Conservation (phyloP, 495 filamentous ascomycete species). For the Penicillium verhagenii region DNA sequence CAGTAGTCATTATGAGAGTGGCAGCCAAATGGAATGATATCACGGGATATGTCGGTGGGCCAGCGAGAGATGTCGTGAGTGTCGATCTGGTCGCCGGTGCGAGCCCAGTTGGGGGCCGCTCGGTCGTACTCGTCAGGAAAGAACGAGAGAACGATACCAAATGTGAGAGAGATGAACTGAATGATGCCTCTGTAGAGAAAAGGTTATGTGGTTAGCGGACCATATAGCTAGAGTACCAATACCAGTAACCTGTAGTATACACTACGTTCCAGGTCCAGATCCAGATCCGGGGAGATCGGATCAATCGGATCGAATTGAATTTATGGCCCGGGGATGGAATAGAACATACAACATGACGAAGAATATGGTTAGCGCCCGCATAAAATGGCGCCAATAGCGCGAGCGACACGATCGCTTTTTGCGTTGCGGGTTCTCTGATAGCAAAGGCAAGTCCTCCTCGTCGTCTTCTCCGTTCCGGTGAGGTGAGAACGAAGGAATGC, state of each 20-base stretch:
- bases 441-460: conserved; percentile 23
- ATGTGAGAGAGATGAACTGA: conserved; percentile 50
- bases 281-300: not conserved
- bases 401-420: conserved; percentile 11
- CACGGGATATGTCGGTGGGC: conserved; percentile 73
- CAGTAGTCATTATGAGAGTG: conserved; percentile 90
- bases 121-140: conserved; percentile 58
- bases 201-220: not conserved
- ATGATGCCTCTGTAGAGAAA: conserved; percentile 38
- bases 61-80: conserved; percentile 55
- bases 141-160: conserved; percentile 50
- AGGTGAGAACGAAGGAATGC: conserved; percentile 17
- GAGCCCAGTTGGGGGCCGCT: conserved; percentile 44
- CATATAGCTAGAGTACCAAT: too few relatives aligned
- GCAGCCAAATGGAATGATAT: conserved; percentile 65
- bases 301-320: not conserved
- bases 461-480: conserved; percentile 1
- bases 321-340: not conserved
- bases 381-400: conserved; percentile 17
- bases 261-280: too few relatives aligned
- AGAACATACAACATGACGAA: conserved; percentile 45
- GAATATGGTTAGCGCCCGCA: conserved; percentile 21
- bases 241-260: too few relatives aligned
- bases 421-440: conserved; percentile 9
- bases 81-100: conserved; percentile 44